Base-by-base conservation (phyloP, 164 flowering plant genomes). In the Pachysandra terminalis region DNA sequence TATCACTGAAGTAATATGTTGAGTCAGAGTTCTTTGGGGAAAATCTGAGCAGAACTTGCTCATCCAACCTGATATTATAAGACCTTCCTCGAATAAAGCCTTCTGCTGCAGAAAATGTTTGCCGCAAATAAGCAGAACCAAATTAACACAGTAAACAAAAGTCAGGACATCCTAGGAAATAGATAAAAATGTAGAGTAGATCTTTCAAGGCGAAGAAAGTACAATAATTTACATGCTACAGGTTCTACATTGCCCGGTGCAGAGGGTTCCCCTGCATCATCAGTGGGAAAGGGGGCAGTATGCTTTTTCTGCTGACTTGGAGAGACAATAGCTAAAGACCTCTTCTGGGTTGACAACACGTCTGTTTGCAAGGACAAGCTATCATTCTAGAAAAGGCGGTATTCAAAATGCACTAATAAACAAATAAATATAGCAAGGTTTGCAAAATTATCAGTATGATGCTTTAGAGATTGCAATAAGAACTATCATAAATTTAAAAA, bases 1-100 rank as follows among this genome's bases (percentile, higher is more conserved):
- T 80, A 76, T 95, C 99, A 81, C 97, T 79, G 72, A 92, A 95
- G 73, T 86, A 92, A 83, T 90, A 92, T 28, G 86, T 89, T 45
- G 97, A 90, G 55, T 95, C 97, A 32, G 97, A 86, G 73, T 88
- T 92, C 77, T 82, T 95, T 23, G 99, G 99, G 52, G 96, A 92
- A 79, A 92, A 95, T 79, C 93, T 85, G 64, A 95, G 90, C 77
- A 95, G 71, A 75, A 95, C 92, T 81, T 88, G 89, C 68, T 95
- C 92, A 84, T 95, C 99, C 83, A 95, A 79, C 77, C 94, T 86
- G 70, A 95, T 92, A 74, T 95, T 95, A 72, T 92, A 95, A 59
- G 99, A 95, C 77, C 94, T 86, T 74, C 97, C 99, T 72, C 97
- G 83, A 84, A 86, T 74, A 81, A 86, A 89, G 80, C 96, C 87